Conservation (phyloP, 176 grass and related monocot species). For the Musa beccarii region DNA sequence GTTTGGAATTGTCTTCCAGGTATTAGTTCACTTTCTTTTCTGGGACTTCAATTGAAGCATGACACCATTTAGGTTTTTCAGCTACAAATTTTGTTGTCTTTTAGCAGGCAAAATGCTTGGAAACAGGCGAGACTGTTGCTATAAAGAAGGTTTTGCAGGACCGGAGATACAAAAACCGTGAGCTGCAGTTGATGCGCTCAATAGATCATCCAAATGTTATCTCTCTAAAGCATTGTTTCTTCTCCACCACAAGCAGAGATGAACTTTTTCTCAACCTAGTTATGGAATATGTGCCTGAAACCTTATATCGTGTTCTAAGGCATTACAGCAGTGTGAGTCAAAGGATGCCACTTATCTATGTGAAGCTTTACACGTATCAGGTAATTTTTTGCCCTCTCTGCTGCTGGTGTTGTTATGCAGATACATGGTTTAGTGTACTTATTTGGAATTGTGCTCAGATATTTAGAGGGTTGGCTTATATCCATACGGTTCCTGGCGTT, state of each 20-base stretch:
- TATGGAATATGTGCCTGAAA: constrained; percentile 37
- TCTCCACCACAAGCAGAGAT: no score
- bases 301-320: constrained; percentile 40
- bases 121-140: no score
- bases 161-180: background rate
- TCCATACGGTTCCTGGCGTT: constrained; percentile 49
- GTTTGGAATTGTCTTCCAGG: background rate
- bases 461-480: constrained; percentile 61
- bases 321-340: constrained; percentile 41
- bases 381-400: constrained; percentile 10
- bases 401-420: no score
- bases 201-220: background rate
- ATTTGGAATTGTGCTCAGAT: constrained; percentile 25
- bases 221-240: no score
- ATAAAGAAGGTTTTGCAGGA: background rate
- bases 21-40: background rate
- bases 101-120: background rate
- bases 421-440: background rate
- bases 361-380: constrained; percentile 67
- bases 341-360: constrained; percentile 11
- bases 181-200: background rate
- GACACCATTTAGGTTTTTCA: background rate
- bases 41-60: background rate
- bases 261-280: background rate
- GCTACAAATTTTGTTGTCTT: background rate